Evolutionary conservation across 352 stramenopile species (phyloP), one percentile per base, ranked within the genome.

Genomic region (Phytophthora ohioensis): DNA sequence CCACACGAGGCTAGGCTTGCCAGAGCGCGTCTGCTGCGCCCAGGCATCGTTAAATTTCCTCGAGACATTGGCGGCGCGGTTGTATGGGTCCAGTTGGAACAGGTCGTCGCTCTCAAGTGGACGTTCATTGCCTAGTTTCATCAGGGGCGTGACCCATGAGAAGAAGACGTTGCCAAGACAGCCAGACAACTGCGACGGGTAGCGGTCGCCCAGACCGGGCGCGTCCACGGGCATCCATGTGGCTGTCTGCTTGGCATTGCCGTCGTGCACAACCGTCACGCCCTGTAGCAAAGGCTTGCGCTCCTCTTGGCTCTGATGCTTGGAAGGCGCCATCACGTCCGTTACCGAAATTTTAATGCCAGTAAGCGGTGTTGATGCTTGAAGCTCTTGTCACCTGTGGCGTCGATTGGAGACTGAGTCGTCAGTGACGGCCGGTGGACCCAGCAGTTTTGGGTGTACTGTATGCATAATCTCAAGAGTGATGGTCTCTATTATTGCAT

Each of bases 121-220:
- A 2, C 88, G 82, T 57, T 87, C 73, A 70, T 90, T 93, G 48
- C 91, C 91, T 31, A 96, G 74, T 61, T 90, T 75, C 85, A 98
- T 93, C 51, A 98, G 63, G 57, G 88, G 88, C 41, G 85, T 94
- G 57, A 98, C 71, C 92, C 92, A 98, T 69, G 84, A 84, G 76
- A 98, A 97, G 63, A 94, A 85, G 36, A 93, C 65, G n/a, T 79
- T 67, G 27, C 81, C 84, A 35, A 81, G 71, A 54, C 85, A 94
- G 21, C 69, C 63, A 1, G 73, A 60, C 55, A 84, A 46, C 68
- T 94, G 81, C 59, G 82, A 82, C 62, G 84, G 84, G 65, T 86
- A 91, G 30, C 80, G 84, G 67, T 92, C 82, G 41, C 81, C 80
- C 48, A 91, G 77, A 0, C 80, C 81, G 15, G 69, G 64, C 11